These are phyloP conservation scores for Apiotrichum gamsii DNA, from an alignment of 1,284 basidiomycete genomes.

Conservation along the genomic window DNA sequence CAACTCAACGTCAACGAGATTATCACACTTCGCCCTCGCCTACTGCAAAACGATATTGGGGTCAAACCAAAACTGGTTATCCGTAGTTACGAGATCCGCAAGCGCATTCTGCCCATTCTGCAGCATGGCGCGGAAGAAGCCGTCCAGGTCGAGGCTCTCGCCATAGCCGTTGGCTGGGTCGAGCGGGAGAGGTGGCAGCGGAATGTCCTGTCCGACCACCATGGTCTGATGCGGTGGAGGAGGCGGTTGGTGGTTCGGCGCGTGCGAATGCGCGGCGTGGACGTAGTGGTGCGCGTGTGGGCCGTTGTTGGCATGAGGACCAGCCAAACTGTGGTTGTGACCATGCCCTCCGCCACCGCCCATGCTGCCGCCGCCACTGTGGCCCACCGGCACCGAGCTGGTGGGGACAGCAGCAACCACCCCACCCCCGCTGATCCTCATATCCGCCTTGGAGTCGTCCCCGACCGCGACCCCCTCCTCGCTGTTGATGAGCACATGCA, in stretches of 20 bases:
- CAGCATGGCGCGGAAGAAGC: slow-evolving; percentile 9
- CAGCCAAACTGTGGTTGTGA: too few relatives aligned
- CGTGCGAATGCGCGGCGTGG: too few relatives aligned
- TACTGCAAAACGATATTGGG: not conserved
- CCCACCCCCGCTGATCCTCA: too few relatives aligned
- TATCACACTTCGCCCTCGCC: too few relatives aligned
- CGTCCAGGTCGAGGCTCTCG: slow-evolving; percentile 6
- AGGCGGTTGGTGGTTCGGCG: too few relatives aligned
- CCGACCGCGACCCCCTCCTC: not conserved
- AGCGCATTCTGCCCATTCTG: slow-evolving; percentile 1
- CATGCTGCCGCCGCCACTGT: not conserved
- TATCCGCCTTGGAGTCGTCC: too few relatives aligned
- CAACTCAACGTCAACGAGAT: too few relatives aligned
- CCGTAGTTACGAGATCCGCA: not conserved
- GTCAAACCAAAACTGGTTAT: slow-evolving; percentile 8
- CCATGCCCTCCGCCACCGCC: not conserved
- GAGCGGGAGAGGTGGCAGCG: not conserved
- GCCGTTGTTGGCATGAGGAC: not conserved
- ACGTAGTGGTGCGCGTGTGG: not conserved
- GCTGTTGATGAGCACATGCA: not conserved
- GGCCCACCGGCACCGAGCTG: too few relatives aligned
- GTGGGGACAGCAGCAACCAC: too few relatives aligned
- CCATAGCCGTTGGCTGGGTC: not conserved
- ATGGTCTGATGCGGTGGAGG: not conserved
- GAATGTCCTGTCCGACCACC: not conserved